Percentiles rank a stretch among this genome's conserved stretches.
phyloP scores from a whole-genome alignment of 176 grass and related monocot species.

The Thinopyrum elongatum region DNA sequence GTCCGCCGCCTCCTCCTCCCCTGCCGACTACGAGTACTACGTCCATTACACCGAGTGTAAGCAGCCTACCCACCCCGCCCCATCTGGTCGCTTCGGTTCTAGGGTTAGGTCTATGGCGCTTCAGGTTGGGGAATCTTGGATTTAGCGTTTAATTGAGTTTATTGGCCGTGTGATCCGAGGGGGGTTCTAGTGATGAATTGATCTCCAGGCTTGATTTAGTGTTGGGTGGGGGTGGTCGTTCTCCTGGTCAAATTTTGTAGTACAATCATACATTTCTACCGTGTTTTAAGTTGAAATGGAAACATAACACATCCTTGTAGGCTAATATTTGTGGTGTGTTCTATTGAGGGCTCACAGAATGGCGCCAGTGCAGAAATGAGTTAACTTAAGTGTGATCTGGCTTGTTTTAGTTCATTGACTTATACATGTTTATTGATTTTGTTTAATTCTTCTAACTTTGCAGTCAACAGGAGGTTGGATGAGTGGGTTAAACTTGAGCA shows the following conservation, averaged over 20 bases:
- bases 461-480: constrained; percentile 97
- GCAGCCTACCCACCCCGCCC: not conserved
- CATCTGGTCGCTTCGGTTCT: constrained; percentile 17
- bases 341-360: not conserved
- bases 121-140: not conserved
- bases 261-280: not conserved
- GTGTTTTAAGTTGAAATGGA: not conserved
- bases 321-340: not conserved
- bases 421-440: not conserved
- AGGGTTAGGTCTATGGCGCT: constrained; percentile 41
- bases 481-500: constrained; percentile 99
- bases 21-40: constrained; percentile 93
- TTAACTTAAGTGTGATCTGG: not conserved
- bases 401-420: not conserved
- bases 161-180: not conserved
- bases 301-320: not conserved
- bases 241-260: not conserved
- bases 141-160: not conserved
- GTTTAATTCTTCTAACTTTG: constrained; percentile 16
- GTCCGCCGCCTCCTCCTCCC: constrained; percentile 30
- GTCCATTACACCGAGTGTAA: constrained; percentile 98
- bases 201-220: not conserved
- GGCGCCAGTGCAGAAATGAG: not conserved
- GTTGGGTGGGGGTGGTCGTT: not conserved
- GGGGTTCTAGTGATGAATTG: constrained; percentile 21